These are phyloP conservation scores for Coemansia umbellata DNA, from an alignment of 192 early-diverging fungal genomes.

Conservation along the genomic window DNA sequence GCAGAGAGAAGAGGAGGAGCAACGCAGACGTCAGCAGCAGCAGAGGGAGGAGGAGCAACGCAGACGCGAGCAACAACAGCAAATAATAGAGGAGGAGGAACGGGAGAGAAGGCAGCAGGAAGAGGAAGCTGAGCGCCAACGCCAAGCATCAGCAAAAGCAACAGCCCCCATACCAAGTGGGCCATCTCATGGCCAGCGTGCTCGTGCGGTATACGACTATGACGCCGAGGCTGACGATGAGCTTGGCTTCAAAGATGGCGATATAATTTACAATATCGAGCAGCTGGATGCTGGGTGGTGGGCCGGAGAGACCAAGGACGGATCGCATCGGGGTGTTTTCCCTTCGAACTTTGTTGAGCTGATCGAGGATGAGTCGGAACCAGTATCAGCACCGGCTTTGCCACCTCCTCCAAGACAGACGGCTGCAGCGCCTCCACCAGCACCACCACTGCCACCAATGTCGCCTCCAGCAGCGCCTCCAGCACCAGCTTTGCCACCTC, in stretches of 20 bases:
- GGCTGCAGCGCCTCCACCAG: slow-evolving; percentile 8
- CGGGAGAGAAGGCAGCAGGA: slow-evolving; percentile 2
- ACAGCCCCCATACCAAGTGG: slow-evolving; percentile 10
- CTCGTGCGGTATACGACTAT: slow-evolving; percentile 72
- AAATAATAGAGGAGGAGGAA: slow-evolving; percentile 8
- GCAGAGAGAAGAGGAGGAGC: slow-evolving; percentile 34
- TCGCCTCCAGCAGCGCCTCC: slow-evolving; percentile 1
- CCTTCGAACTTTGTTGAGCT: slow-evolving; percentile 69
- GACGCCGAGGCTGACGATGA: slow-evolving; percentile 80
- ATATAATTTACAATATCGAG: slow-evolving; percentile 72
- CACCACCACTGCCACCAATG: slow-evolving; percentile 8
- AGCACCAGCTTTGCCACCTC: not conserved
- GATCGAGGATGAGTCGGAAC: slow-evolving; percentile 32
- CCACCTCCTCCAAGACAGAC: slow-evolving; percentile 9
- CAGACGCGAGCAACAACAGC: slow-evolving; percentile 17
- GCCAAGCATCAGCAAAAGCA: slow-evolving; percentile 9
- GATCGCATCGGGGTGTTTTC: slow-evolving; percentile 73
- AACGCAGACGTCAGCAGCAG: too few species aligned
- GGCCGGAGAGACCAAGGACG: slow-evolving; percentile 76
- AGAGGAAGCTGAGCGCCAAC: slow-evolving; percentile 8
- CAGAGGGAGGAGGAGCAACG: slow-evolving; percentile 39
- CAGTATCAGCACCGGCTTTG: slow-evolving; percentile 5
- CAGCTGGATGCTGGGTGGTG: slow-evolving; percentile 92
- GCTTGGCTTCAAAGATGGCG: slow-evolving; percentile 78
- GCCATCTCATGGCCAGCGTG: slow-evolving; percentile 12